Percentiles rank a stretch among this genome's conserved stretches.
Conservation (phyloP, 768 basidiomycete species). For the Crucibulum laeve region DNA sequence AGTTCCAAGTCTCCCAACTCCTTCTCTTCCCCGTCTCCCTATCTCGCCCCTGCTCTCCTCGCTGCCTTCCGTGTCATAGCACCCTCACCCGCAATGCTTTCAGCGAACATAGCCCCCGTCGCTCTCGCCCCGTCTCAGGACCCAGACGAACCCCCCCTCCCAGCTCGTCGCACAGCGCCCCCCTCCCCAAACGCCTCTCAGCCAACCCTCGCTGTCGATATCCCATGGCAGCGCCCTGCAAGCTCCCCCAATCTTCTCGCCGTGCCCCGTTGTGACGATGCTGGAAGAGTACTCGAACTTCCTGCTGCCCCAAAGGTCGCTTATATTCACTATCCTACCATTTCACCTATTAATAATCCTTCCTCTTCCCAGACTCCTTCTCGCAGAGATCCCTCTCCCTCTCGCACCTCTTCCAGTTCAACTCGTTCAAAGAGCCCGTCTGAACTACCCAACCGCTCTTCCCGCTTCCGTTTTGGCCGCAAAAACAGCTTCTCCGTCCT, state of each 20-base stretch:
- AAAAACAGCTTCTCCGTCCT: slow-evolving; percentile 8
- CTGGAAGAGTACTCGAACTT: slow-evolving; percentile 1
- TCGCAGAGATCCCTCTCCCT: slow-evolving; percentile 7
- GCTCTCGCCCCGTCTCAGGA: slow-evolving; percentile 5
- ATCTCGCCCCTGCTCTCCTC: slow-evolving; percentile 15
- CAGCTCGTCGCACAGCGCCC: not conserved
- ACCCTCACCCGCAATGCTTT: slow-evolving; percentile 4
- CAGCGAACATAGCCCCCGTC: slow-evolving; percentile 4
- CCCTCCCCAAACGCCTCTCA: not conserved
- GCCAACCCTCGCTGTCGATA: slow-evolving; percentile 4
- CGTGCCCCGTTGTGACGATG: slow-evolving; percentile 1
- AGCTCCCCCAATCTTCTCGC: slow-evolving; percentile 8
- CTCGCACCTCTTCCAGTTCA: slow-evolving; percentile 12
- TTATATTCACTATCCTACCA: not conserved
- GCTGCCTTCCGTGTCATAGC: slow-evolving; percentile 12
- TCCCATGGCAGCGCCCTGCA: not conserved
- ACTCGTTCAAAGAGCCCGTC: slow-evolving; percentile 6
- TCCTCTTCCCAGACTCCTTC: not conserved
- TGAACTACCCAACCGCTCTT: slow-evolving; percentile 1
- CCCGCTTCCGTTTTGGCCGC: slow-evolving; percentile 9
- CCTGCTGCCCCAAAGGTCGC: not conserved
- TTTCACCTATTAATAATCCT: not conserved
- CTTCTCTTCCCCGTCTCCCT: too few species aligned
- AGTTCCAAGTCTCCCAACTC: too few species aligned
- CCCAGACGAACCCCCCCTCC: slow-evolving; percentile 4